These are phyloP conservation scores for Chrysanthemum seticuspe DNA, from an alignment of 129 eudicot species.

Conservation along the genomic window DNA sequence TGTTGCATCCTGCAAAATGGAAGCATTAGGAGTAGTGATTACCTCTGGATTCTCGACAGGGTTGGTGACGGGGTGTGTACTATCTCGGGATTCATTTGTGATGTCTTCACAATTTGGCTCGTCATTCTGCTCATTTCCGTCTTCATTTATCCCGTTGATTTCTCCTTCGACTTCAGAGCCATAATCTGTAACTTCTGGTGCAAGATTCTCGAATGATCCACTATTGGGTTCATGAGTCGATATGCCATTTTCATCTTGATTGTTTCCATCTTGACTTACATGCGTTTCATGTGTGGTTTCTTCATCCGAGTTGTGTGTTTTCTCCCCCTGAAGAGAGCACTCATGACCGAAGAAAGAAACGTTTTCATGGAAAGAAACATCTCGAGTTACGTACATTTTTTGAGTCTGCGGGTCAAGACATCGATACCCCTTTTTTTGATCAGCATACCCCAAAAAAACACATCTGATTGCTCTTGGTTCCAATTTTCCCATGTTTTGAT, in stretches of 20 bases:
- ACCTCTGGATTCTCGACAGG: too few relatives aligned
- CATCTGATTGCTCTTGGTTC: conserved; percentile 1
- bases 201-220: too few relatives aligned
- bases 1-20: too few relatives aligned
- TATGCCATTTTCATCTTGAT: not conserved
- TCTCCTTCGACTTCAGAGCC: too few relatives aligned
- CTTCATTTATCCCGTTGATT: too few relatives aligned
- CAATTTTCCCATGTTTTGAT: conserved; percentile 2
- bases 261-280: not conserved
- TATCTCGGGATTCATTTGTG: too few relatives aligned
- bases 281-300: conserved; percentile 3
- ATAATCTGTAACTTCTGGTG: too few relatives aligned
- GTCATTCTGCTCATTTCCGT: too few relatives aligned
- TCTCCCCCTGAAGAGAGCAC: conserved; percentile 9
- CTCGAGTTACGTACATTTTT: not conserved
- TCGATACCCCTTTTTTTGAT: not conserved
- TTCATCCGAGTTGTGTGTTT: not conserved
- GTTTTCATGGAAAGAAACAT: not conserved
- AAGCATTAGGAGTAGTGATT: too few relatives aligned
- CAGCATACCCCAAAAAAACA: conserved; percentile 7
- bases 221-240: too few relatives aligned
- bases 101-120: too few relatives aligned
- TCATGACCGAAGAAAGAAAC: conserved; percentile 3
- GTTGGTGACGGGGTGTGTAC: too few relatives aligned
- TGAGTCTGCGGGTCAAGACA: not conserved